These are phyloP conservation scores for Agaricus blazei DNA, from an alignment of 768 basidiomycete species.

Conservation along the genomic window DNA sequence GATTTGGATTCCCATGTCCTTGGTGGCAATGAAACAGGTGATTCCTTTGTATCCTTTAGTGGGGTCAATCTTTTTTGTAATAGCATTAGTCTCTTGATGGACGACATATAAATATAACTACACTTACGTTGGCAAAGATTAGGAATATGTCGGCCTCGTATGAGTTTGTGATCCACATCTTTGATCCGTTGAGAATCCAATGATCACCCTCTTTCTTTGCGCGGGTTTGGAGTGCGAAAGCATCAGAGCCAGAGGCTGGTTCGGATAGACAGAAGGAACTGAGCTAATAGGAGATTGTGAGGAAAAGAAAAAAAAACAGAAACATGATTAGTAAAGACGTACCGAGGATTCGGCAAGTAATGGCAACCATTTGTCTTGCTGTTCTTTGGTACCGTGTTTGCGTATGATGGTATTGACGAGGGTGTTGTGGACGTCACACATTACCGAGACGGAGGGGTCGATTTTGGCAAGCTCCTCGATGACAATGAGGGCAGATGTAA, in stretches of 20 bases:
- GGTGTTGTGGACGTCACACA: slow-evolving; percentile 98
- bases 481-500: slow-evolving; percentile 92
- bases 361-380: slow-evolving; percentile 88
- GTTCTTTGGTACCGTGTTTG: slow-evolving; percentile 76
- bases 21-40: slow-evolving; percentile 94
- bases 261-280: slow-evolving; percentile 97
- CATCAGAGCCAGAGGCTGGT: slow-evolving; percentile 90
- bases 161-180: slow-evolving; percentile 99
- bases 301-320: neutral
- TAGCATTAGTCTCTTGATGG: neutral
- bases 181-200: slow-evolving; percentile 92
- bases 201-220: slow-evolving; percentile 83
- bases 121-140: slow-evolving; percentile 86
- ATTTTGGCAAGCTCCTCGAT: slow-evolving; percentile 97
- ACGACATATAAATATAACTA: neutral
- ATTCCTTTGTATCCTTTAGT: slow-evolving; percentile 98
- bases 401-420: slow-evolving; percentile 94
- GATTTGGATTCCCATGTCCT: slow-evolving; percentile 94
- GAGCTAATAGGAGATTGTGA: slow-evolving; percentile 45
- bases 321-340: neutral
- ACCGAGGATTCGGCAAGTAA: slow-evolving; percentile 76
- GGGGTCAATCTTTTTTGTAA: slow-evolving; percentile 56
- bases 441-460: slow-evolving; percentile 93
- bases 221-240: slow-evolving; percentile 92
- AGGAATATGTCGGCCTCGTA: slow-evolving; percentile 88